Percentiles rank a stretch among this genome's conserved stretches.
These are phyloP conservation scores for Diplodia corticola DNA, from an alignment of 2,329 filamentous ascomycete species.

Conservation along the genomic window DNA sequence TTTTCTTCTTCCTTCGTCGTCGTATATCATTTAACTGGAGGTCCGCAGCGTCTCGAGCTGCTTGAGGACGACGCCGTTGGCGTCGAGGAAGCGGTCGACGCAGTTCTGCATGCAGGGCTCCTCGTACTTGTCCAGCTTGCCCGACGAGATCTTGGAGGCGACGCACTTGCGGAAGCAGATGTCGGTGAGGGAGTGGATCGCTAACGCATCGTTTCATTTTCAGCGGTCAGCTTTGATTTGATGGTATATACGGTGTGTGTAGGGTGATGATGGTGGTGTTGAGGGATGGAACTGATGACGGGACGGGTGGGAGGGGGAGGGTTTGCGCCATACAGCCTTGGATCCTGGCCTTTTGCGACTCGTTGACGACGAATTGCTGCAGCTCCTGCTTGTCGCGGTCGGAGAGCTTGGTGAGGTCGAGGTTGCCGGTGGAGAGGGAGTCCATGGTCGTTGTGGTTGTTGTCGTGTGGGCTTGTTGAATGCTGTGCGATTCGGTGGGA, in stretches of 20 bases:
- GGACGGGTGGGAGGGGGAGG: not conserved
- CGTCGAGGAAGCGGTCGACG: slow-evolving; percentile 89
- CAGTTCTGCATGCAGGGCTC: slow-evolving; percentile 87
- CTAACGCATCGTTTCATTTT: too few species aligned
- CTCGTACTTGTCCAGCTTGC: slow-evolving; percentile 73
- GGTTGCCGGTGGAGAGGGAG: slow-evolving; percentile 5
- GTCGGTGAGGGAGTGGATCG: slow-evolving; percentile 68
- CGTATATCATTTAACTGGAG: not conserved
- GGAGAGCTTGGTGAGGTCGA: slow-evolving; percentile 72
- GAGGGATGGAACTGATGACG: not conserved
- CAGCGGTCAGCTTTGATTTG: too few species aligned
- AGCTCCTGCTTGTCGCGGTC: slow-evolving; percentile 84
- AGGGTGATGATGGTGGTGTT: not conserved
- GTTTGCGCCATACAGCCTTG: slow-evolving; percentile 45
- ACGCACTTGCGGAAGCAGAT: slow-evolving; percentile 96
- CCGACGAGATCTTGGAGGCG: slow-evolving; percentile 65
- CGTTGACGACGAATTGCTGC: slow-evolving; percentile 79
- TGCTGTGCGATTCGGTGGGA: not conserved
- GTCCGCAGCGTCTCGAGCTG: slow-evolving; percentile 69
- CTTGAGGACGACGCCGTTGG: slow-evolving; percentile 80
- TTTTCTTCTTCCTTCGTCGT: not conserved
- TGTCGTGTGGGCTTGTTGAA: not conserved
- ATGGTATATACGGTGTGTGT: too few species aligned
- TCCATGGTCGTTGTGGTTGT: not conserved
- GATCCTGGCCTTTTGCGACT: slow-evolving; percentile 81